Conservation (phyloP, 2,329 filamentous ascomycete species). For the Phaeosphaeriaceae sp. region DNA sequence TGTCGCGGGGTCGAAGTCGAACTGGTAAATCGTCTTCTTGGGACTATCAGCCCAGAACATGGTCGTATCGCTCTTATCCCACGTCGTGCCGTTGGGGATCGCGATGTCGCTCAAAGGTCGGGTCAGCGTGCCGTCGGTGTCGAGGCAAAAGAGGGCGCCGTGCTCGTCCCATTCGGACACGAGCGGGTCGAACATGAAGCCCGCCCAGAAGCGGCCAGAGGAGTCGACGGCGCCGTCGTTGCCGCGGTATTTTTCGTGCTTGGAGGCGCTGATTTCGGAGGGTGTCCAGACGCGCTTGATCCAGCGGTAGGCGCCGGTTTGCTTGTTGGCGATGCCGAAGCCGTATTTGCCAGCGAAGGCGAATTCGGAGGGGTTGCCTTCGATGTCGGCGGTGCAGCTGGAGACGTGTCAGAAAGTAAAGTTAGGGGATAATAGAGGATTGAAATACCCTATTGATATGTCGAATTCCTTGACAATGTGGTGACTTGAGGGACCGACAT, state of each 20-base stretch:
- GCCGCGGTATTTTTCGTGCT: slow-evolving; percentile 63
- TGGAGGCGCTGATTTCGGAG: slow-evolving; percentile 53
- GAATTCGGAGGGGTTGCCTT: slow-evolving; percentile 71
- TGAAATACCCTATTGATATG: slow-evolving; percentile 59
- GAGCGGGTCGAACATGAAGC: slow-evolving; percentile 83
- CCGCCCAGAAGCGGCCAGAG: slow-evolving; percentile 82
- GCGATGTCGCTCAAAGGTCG: slow-evolving; percentile 68
- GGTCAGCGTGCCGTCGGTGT: slow-evolving; percentile 65
- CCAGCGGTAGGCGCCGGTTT: slow-evolving; percentile 62
- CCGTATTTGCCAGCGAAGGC: slow-evolving; percentile 82
- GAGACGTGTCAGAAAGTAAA: neutral
- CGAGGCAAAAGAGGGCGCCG: slow-evolving; percentile 78
- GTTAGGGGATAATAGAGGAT: neutral
- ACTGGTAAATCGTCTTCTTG: slow-evolving; percentile 72
- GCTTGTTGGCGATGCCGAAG: slow-evolving; percentile 76
- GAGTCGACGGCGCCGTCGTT: slow-evolving; percentile 87
- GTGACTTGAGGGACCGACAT: slow-evolving; percentile 66
- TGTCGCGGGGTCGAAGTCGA: slow-evolving; percentile 72
- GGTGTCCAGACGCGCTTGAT: slow-evolving; percentile 64
- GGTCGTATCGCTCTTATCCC: slow-evolving; percentile 74
- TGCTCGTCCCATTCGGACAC: slow-evolving; percentile 60
- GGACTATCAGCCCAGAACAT: slow-evolving; percentile 87
- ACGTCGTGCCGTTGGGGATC: slow-evolving; percentile 86
- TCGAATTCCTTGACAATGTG: slow-evolving; percentile 63
- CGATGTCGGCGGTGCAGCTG: slow-evolving; percentile 75